These are phyloP conservation scores for Stemphylium lycopersici DNA, from an alignment of 2,329 filamentous ascomycete genomes.

Conservation along the genomic window DNA sequence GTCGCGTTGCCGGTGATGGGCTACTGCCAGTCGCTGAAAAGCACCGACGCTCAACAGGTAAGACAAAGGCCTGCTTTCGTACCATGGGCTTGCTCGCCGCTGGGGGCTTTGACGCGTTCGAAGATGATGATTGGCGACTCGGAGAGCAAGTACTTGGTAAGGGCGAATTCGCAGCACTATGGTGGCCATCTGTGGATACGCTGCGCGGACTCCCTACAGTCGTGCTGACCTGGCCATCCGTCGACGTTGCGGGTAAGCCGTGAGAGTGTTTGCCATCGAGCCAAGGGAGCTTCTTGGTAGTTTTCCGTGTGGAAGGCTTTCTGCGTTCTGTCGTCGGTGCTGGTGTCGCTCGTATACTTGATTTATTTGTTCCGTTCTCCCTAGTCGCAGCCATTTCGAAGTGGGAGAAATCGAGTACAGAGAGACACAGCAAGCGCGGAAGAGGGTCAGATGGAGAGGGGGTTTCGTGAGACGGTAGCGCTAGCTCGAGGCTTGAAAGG, in stretches of 20 bases:
- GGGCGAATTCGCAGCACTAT: slow-evolving; percentile 5
- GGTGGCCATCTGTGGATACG: slow-evolving; percentile 3
- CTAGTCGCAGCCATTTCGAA: slow-evolving; percentile 2
- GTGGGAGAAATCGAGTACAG: neutral
- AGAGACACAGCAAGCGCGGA: neutral
- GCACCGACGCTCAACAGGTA: slow-evolving; percentile 8
- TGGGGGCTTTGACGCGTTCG: neutral
- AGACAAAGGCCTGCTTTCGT: slow-evolving; percentile 13
- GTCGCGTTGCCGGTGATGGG: slow-evolving; percentile 22
- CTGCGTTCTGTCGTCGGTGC: neutral
- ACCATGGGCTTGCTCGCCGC: neutral
- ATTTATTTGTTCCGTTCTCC: neutral
- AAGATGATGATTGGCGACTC: slow-evolving; percentile 7
- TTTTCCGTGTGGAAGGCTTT: slow-evolving; percentile 19
- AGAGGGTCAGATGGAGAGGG: neutral
- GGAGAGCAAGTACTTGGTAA: slow-evolving; percentile 11
- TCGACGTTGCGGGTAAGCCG: neutral
- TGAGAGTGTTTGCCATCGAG: slow-evolving; percentile 32
- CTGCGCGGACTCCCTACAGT: slow-evolving; percentile 3
- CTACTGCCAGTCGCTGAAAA: slow-evolving; percentile 18
- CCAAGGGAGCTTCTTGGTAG: slow-evolving; percentile 38
- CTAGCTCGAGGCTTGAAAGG: neutral
- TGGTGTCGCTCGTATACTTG: neutral
- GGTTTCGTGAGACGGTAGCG: neutral
- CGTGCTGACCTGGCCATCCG: slow-evolving; percentile 1